Evolutionary conservation across 1,284 basidiomycete genomes (phyloP).

Genomic region (Volvariella volvacea): DNA sequence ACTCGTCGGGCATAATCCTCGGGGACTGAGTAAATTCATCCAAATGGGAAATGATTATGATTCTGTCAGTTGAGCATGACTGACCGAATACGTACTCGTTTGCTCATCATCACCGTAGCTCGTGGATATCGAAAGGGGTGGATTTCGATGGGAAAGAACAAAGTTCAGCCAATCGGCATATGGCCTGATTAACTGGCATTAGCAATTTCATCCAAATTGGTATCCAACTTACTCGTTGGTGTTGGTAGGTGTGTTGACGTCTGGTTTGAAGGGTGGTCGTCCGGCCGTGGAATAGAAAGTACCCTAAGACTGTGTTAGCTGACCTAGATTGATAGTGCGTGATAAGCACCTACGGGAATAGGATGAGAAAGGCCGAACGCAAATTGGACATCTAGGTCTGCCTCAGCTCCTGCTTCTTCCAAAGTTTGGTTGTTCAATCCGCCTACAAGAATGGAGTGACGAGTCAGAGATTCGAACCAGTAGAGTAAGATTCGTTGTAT

Average conservation of each 20-base stretch:
- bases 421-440: conserved; percentile 57
- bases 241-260: conserved; percentile 30
- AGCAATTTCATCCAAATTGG: too few relatives aligned
- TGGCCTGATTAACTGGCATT: conserved; percentile 9
- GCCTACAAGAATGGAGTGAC: conserved; percentile 22
- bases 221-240: conserved; percentile 53
- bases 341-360: conserved; percentile 1
- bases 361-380: conserved; percentile 7
- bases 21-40: conserved; percentile 38
- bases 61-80: not conserved
- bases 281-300: conserved; percentile 31
- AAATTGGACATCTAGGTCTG: conserved; percentile 50
- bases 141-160: conserved; percentile 29
- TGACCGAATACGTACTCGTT: conserved; percentile 34
- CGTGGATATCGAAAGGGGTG: conserved; percentile 56
- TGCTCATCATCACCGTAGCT: conserved; percentile 70
- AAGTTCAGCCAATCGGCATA: conserved; percentile 50
- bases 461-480: not conserved
- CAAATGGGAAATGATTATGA: not conserved
- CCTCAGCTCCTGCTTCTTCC: conserved; percentile 54
- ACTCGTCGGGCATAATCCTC: conserved; percentile 53
- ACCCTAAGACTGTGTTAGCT: conserved; percentile 1
- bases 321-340: not conserved
- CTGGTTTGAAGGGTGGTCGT: conserved; percentile 51
- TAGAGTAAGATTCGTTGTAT: not conserved